phyloP scores from a whole-genome alignment of 2,329 filamentous ascomycete genomes.

The Fusarium sp. region DNA sequence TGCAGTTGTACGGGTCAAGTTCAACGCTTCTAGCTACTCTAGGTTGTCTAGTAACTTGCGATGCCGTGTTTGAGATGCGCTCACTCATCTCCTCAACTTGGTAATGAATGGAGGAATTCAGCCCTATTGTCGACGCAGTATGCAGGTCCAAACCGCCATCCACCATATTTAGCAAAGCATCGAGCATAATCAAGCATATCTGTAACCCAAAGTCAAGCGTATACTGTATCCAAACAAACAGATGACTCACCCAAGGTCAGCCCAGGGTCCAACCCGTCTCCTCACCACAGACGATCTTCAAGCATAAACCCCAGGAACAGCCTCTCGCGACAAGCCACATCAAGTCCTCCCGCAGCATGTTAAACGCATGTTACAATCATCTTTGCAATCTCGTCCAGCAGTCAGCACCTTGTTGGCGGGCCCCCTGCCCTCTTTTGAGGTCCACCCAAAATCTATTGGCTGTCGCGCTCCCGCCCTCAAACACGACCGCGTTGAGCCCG shows the following conservation, averaged over 20 bases:
- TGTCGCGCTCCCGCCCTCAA: conserved; percentile 26
- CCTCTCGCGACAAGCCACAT: conserved; percentile 12
- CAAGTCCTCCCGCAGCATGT: background rate
- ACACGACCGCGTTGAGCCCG: conserved; percentile 21
- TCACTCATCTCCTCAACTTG: no score
- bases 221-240: background rate
- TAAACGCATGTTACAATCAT: background rate
- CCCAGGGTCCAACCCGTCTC: conserved; percentile 24
- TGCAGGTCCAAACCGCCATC: background rate
- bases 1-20: no score
- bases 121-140: no score
- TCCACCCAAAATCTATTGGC: conserved; percentile 36
- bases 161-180: fast-evolving
- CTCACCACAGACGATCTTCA: background rate
- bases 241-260: conserved; percentile 32
- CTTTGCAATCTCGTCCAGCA: background rate
- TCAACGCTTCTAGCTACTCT: no score
- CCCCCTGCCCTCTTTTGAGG: background rate
- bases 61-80: no score
- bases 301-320: background rate
- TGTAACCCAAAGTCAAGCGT: background rate
- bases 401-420: conserved; percentile 2
- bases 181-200: background rate
- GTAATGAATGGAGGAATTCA: no score
- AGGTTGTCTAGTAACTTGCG: background rate